phyloP scores from a whole-genome alignment of 23 red algal genomes.

The Gracilaria vermiculophylla region DNA sequence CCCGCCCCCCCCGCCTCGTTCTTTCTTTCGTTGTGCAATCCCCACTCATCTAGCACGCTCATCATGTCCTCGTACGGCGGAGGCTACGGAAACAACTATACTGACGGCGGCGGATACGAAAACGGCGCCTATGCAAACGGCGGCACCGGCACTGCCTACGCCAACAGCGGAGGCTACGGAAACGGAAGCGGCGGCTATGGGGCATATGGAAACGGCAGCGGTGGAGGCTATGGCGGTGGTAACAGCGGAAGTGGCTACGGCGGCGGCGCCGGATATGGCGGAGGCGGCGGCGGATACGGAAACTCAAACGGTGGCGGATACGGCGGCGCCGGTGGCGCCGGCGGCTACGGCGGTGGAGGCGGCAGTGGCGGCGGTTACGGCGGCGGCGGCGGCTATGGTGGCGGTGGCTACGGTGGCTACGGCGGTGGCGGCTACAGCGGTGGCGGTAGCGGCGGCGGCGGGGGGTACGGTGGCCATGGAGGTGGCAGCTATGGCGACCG shows the following conservation, averaged over 20 bases:
- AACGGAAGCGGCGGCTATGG: neutral
- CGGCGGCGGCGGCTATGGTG: neutral
- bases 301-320: neutral
- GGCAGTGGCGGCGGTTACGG: slow-evolving; percentile 7
- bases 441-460: neutral
- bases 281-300: slow-evolving; percentile 10
- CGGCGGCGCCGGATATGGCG: neutral
- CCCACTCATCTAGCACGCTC: neutral
- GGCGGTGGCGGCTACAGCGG: neutral
- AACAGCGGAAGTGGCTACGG: neutral
- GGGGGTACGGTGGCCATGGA: slow-evolving; percentile 24
- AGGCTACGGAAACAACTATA: slow-evolving; percentile 35
- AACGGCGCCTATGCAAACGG: neutral
- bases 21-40: neutral
- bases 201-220: neutral
- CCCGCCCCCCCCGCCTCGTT: neutral
- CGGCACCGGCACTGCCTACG: neutral
- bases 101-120: slow-evolving; percentile 8
- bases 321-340: slow-evolving; percentile 11
- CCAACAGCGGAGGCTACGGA: slow-evolving; percentile 4
- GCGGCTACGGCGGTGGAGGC: neutral
- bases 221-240: neutral
- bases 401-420: neutral
- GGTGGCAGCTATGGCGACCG: slow-evolving; percentile 13
- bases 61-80: slow-evolving; percentile 23